Evolutionary conservation across 179 eudicot species (phyloP).

Genomic region (Nepenthes alata): DNA sequence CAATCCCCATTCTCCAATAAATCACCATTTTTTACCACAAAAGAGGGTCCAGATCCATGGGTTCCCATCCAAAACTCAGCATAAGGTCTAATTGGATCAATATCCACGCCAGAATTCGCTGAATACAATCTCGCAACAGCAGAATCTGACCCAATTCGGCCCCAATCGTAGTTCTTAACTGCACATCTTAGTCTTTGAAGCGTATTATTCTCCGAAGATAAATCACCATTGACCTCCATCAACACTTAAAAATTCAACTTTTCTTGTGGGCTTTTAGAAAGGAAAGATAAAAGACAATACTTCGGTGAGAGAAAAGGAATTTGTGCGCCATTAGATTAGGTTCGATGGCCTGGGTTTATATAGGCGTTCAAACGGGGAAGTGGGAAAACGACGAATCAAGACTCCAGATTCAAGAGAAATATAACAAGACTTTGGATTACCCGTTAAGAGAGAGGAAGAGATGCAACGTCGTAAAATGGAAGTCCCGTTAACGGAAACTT

Average conservation of each 20-base stretch:
- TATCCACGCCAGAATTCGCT: constrained; percentile 32
- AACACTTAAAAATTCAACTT: not conserved
- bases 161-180: constrained; percentile 50
- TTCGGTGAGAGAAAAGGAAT: not conserved
- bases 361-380: not conserved
- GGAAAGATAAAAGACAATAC: not conserved
- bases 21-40: constrained; percentile 17
- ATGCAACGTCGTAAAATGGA: too few species aligned
- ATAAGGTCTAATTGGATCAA: constrained; percentile 40
- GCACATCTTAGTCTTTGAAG: constrained; percentile 33
- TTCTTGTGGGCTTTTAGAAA: not conserved
- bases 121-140: constrained; percentile 28
- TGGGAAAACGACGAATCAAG: not conserved
- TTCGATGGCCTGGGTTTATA: not conserved
- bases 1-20: constrained; percentile 10
- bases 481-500: too few species aligned
- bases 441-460: too few species aligned
- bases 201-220: constrained; percentile 2
- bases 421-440: too few species aligned
- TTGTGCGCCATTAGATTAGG: not conserved
- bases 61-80: constrained; percentile 99
- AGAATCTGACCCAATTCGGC: constrained; percentile 29
- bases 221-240: constrained; percentile 8
- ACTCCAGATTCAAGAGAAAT: too few species aligned
- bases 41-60: constrained; percentile 80